Base-by-base conservation (phyloP, 2,329 filamentous ascomycete genomes). In the Colletotrichum incanum region DNA sequence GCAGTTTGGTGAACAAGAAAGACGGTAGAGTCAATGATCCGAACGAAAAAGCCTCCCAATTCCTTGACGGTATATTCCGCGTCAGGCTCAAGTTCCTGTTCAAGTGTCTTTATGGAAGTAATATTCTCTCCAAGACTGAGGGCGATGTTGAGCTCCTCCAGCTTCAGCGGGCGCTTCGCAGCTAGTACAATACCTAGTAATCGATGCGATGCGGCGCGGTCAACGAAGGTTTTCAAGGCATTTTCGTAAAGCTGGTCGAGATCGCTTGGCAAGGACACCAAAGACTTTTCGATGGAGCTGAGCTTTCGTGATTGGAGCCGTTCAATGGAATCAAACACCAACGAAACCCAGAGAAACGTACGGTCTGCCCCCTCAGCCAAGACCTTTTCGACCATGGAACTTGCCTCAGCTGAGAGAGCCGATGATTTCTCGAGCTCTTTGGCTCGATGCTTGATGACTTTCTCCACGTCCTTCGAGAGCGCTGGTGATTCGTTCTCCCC, bases 241-340 rank as follows among this genome's bases (percentile, higher is more conserved):
- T 26, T 64, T 18, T 67, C 49, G 59, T 73, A 73, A 5, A 73
- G 71, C 28, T 67, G 47, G 7, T 67, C 45, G 31, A 73, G 41
- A 2, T 47, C 26, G n/a, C 2, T 20, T 5, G 71, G 71, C 1
- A 65, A 16, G 1, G 23, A 37, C 18, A 31, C 8, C 1, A 73
- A 26, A 0, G 61, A 26, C 1, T 23, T 61, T 11, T 64, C 62
- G 14, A 71, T 47, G 2, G 54, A 47, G 9, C 72, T 67, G 1
- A 67, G 28, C 5, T 67, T 71, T 18, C 63, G 16, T 3, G 72
- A 73, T 7, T 64, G 67, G 0, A 71, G 62, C 1, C 34, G 41
- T 1, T 65, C 54, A 5, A 73, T 63, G 3, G 28, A 20, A 2
- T 73, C 70, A 8, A 74, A 37, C 0, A 73, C 66, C 16, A 74